Evolutionary conservation across 768 basidiomycete species (phyloP).

Genomic region (Coprinopsis strossmayeri): DNA sequence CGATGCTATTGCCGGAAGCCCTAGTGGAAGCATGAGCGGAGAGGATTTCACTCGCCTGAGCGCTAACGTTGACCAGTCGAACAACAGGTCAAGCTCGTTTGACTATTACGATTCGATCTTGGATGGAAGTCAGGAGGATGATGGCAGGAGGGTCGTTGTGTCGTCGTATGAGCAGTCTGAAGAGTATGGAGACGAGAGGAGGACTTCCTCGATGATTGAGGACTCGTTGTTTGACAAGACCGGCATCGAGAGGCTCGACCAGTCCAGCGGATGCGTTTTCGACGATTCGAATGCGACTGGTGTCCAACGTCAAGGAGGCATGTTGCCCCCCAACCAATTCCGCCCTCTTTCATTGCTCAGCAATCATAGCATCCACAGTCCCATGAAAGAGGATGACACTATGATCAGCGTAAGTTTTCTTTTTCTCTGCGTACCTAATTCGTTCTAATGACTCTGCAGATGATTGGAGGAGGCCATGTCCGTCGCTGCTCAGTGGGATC

Average conservation of each 20-base stretch:
- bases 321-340: constrained; percentile 46
- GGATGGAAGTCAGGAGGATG: constrained; percentile 32
- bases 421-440: constrained; percentile 3
- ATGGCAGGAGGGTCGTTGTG: constrained; percentile 2
- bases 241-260: constrained; percentile 35
- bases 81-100: constrained; percentile 39
- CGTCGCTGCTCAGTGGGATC: constrained; percentile 64
- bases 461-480: constrained; percentile 75
- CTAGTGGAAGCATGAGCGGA: constrained; percentile 35
- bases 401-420: constrained; percentile 62
- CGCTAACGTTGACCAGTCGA: constrained; percentile 20
- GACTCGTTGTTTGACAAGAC: constrained; percentile 66
- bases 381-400: constrained; percentile 66
- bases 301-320: constrained; percentile 23
- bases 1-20: constrained; percentile 60
- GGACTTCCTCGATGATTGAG: constrained; percentile 27
- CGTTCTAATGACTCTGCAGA: too few species aligned
- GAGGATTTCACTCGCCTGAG: constrained; percentile 14
- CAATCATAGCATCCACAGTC: constrained; percentile 39
- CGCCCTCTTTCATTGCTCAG: constrained; percentile 64
- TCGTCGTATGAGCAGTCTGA: constrained; percentile 8
- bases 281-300: constrained; percentile 40
- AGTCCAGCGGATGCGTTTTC: constrained; percentile 59
- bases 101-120: constrained; percentile 57
- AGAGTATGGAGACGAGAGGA: constrained; percentile 19